phyloP scores from a whole-genome alignment of 2,329 filamentous ascomycete genomes.

The Drechslera avenae region DNA sequence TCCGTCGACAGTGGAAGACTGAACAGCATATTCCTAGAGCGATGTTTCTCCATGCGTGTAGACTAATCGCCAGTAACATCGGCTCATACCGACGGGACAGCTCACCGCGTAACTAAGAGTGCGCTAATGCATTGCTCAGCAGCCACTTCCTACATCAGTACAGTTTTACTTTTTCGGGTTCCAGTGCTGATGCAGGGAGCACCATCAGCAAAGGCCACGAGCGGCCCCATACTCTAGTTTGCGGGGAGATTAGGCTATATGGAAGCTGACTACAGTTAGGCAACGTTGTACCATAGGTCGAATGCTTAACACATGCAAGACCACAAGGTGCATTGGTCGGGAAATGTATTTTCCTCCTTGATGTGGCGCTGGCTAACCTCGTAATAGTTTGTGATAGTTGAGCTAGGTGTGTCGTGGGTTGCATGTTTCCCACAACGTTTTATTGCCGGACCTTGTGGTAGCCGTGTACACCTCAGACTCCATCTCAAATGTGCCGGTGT shows the following conservation, averaged over 20 bases:
- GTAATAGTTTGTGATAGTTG: background rate
- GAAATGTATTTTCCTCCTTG: background rate
- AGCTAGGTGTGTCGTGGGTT: background rate
- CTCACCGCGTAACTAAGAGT: background rate
- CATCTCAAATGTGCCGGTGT: no score
- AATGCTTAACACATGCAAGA: background rate
- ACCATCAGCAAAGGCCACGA: constrained; percentile 1
- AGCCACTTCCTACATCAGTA: background rate
- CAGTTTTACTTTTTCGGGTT: background rate
- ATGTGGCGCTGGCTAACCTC: background rate
- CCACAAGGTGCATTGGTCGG: background rate
- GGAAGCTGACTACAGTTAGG: background rate
- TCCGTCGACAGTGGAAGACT: background rate
- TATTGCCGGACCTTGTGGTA: no score
- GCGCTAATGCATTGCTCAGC: background rate
- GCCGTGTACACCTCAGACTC: no score
- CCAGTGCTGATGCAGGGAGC: background rate
- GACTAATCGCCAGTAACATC: background rate
- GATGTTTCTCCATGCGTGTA: background rate
- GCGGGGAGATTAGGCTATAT: constrained; percentile 6
- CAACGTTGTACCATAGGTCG: background rate
- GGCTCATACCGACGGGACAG: background rate
- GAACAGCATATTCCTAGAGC: background rate
- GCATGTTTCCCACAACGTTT: background rate
- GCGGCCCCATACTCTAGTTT: background rate